Evolutionary conservation across 345 rosid species (phyloP), one percentile per base, ranked within the genome.

Genomic region (Kernera saxatilis): DNA sequence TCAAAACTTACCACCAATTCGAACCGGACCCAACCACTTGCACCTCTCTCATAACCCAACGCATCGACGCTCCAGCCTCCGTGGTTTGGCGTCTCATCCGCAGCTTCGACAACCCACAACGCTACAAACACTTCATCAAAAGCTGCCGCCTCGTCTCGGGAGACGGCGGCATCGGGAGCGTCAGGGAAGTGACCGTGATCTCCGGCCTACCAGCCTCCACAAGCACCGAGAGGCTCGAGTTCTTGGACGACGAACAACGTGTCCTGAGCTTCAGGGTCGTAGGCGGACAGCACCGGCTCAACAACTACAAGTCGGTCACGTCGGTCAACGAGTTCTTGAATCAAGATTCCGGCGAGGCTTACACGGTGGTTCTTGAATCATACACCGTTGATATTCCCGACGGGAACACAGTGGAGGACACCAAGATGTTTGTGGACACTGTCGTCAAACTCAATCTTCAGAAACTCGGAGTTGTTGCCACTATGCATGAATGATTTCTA

Each of bases 361-460:
- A 89, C 76, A 86, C 94, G 15, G 17, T 89, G 14, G 98, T 89
- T 49, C 69, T 86, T 63, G 98, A 92, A 79, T 89, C 96, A 0
- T 92, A 89, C 70, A 67, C 70, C 6, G 98, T 92, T 35, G 98
- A 92, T 71, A 85, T 92, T 19, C 98, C 98, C 5, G 85, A 83
- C 5, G 98, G 96, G 1, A 92, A 92, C 46, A 85, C 94, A 1
- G 86, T 52, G 18, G 90, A 78, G 41, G 96, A 92, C 70, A 85
- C 96, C 0, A 89, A 87, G 84, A 89, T 92, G 96, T 92, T 92
- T 27, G 92, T 73, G 19, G 96, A 89, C 56, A 92, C 98, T 53
- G 98, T 92, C 17, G 90, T 92, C n/a, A 92, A 92, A 81, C 81
- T 87, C 76, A 92, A 92, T 70, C 90, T 92, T 57, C 96, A 92